phyloP scores from a whole-genome alignment of 2,329 filamentous ascomycete species.

The Pseudogymnoascus sp. region DNA sequence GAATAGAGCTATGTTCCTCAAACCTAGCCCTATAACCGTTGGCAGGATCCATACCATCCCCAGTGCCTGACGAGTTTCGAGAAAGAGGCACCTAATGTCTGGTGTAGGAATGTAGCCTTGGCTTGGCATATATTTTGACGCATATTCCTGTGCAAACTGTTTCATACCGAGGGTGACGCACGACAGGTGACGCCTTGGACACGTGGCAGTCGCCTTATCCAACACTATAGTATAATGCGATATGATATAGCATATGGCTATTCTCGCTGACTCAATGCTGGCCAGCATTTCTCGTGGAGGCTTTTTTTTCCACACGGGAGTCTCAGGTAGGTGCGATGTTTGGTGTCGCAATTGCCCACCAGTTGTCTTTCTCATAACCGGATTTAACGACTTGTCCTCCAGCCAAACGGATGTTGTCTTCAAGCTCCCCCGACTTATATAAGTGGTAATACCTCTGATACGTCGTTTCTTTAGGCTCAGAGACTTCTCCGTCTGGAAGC shows the following conservation, averaged over 20 bases:
- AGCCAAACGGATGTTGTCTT: constrained; percentile 66
- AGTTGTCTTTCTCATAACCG: constrained; percentile 96
- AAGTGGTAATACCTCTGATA: constrained; percentile 94
- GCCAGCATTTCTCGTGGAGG: background rate
- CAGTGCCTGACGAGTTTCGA: background rate
- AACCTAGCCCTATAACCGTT: background rate
- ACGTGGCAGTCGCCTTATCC: background rate
- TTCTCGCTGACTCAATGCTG: background rate
- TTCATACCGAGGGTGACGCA: background rate
- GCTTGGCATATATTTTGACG: background rate
- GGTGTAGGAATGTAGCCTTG: background rate
- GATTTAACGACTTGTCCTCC: constrained; percentile 70
- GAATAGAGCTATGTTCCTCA: background rate
- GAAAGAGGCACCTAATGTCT: background rate
- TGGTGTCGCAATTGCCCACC: constrained; percentile 67
- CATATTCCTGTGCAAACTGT: constrained; percentile 5
- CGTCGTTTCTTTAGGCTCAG: constrained; percentile 30
- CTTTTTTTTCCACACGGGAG: background rate
- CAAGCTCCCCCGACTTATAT: constrained; percentile 79
- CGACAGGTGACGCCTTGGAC: background rate
- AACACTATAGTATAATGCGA: constrained; percentile 4
- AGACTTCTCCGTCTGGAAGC: constrained; percentile 18
- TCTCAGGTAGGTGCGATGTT: background rate
- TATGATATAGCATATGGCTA: background rate
- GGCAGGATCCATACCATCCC: background rate